A percentile compares a stretch with the other conserved stretches of the same genome.
These are phyloP conservation scores for Mollisiaceae sp. DNA, from an alignment of 2,329 filamentous ascomycete genomes.

Conservation along the genomic window DNA sequence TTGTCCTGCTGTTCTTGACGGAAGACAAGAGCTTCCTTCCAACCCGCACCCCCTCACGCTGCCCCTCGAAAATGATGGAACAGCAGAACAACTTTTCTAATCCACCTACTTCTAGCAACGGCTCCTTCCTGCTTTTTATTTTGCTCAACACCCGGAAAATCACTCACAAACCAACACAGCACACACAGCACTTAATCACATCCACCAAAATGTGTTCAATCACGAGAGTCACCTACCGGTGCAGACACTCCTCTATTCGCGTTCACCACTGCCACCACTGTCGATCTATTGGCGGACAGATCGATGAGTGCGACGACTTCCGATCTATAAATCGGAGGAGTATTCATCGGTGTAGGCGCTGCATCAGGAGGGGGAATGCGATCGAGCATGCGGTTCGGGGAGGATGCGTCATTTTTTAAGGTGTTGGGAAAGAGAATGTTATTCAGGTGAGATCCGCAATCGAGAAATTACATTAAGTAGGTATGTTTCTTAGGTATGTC, in stretches of 20 bases:
- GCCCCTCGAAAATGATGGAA: not conserved
- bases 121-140: not conserved
- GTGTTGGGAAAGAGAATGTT: not conserved
- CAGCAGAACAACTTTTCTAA: not conserved
- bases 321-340: not conserved
- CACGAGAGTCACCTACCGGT: not conserved
- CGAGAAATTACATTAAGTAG: no score
- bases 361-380: not conserved
- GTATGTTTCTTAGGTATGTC: not conserved
- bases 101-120: not conserved
- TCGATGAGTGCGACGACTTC: not conserved
- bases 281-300: not conserved
- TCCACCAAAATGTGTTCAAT: conserved; percentile 5
- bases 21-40: no score
- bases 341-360: not conserved
- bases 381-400: not conserved
- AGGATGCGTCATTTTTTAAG: not conserved
- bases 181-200: no score
- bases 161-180: not conserved
- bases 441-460: not conserved
- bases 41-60: not conserved
- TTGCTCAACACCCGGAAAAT: not conserved
- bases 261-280: not conserved
- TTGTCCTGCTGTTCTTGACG: not conserved
- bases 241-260: not conserved